A percentile compares a stretch with the other conserved stretches of the same genome.
phyloP scores from a whole-genome alignment of 2,329 filamentous ascomycete genomes.

The Colletotrichum liriopes region DNA sequence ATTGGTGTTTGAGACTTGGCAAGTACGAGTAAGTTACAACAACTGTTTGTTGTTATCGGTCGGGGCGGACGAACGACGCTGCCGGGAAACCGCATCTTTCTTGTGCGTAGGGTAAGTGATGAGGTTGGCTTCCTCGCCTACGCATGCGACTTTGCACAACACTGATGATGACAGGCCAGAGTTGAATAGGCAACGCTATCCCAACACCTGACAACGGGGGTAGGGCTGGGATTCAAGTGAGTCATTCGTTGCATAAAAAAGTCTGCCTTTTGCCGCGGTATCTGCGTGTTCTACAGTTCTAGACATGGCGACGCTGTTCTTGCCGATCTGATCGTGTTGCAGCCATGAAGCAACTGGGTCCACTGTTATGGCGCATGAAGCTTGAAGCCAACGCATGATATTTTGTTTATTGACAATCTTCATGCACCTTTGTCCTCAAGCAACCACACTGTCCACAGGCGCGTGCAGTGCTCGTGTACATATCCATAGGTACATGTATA shows the following conservation, averaged over 20 bases:
- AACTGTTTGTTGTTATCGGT: background rate
- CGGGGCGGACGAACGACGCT: background rate
- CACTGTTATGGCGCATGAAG: conserved; percentile 7
- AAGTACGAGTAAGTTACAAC: background rate
- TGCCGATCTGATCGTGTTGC: background rate
- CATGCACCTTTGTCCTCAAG: background rate
- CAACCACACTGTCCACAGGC: background rate
- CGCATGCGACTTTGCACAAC: background rate
- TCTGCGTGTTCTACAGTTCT: background rate
- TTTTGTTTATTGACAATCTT: conserved; percentile 6
- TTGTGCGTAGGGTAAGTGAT: background rate
- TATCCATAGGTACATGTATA: background rate
- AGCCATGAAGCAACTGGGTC: background rate
- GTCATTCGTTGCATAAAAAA: background rate
- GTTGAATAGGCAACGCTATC: background rate
- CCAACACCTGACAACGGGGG: background rate
- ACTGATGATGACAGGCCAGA: background rate
- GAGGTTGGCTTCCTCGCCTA: background rate
- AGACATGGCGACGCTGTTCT: background rate
- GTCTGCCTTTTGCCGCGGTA: background rate
- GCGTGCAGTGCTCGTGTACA: background rate
- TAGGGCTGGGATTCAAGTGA: background rate
- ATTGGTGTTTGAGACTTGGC: background rate
- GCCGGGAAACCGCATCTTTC: background rate
- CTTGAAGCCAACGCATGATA: background rate